Percentiles rank a stretch among this genome's conserved stretches.
Conservation (phyloP, 1,284 basidiomycete species). For the Fistulinella staudtii region DNA sequence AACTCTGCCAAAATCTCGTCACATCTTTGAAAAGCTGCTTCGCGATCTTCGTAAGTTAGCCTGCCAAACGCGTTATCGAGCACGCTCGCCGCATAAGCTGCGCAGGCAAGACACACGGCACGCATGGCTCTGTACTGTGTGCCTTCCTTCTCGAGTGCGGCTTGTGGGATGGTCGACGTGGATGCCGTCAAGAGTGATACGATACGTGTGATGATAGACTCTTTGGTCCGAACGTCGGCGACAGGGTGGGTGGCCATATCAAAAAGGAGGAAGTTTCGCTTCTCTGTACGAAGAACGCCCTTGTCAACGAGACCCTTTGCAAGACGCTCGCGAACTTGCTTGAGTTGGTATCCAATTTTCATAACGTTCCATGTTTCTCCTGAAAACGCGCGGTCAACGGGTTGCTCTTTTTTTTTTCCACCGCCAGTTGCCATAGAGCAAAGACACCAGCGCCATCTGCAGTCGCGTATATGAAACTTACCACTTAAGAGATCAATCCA, state of each 20-base stretch:
- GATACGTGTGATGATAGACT: slow-evolving; percentile 73
- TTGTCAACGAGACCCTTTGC: slow-evolving; percentile 98
- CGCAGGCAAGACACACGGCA: slow-evolving; percentile 82
- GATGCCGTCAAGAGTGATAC: slow-evolving; percentile 77
- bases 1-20: slow-evolving; percentile 92
- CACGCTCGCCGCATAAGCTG: slow-evolving; percentile 91
- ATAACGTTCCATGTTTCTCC: slow-evolving; percentile 99
- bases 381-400: slow-evolving; percentile 30
- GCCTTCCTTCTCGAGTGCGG: slow-evolving; percentile 72
- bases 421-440: neutral
- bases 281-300: slow-evolving; percentile 94
- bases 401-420: neutral
- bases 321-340: slow-evolving; percentile 93
- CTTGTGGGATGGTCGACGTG: slow-evolving; percentile 74
- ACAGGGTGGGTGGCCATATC: slow-evolving; percentile 98
- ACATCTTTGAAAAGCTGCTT: slow-evolving; percentile 85
- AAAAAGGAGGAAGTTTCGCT: slow-evolving; percentile 95
- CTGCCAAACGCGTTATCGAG: slow-evolving; percentile 88
- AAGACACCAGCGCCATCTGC: slow-evolving; percentile 1
- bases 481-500: slow-evolving; percentile 95
- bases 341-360: slow-evolving; percentile 97
- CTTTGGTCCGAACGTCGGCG: slow-evolving; percentile 87
- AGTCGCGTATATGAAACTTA: slow-evolving; percentile 31
- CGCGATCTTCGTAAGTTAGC: slow-evolving; percentile 85
- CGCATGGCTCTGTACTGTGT: slow-evolving; percentile 76